Base-by-base conservation (phyloP, 1,284 basidiomycete species). In the Naganishia cerealis region DNA sequence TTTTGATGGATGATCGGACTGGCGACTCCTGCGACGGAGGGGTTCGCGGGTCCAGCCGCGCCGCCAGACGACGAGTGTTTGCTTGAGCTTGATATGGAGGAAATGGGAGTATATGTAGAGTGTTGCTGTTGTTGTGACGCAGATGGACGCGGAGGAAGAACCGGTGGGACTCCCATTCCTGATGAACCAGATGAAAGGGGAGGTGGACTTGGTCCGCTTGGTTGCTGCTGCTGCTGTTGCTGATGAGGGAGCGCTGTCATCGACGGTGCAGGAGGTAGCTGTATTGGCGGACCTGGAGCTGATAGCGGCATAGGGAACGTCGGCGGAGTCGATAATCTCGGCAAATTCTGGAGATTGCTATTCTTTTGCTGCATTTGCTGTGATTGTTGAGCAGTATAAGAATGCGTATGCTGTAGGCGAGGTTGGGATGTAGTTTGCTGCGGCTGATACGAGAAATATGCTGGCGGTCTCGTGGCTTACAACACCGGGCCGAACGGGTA, bases 271-370 rank as follows among this genome's bases (percentile, higher is more conserved):
- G 48, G 59, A n/a, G 57, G 57, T 12, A 36, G 57, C 16, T 59
- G 33, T 6, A 29, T 46, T n/a, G 43, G 57, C 7, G 57, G 40
- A 12, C 46, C 57, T 15, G 43, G 24, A 18, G 46, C 43, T 4
- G 59, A 36, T n/a, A 50, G 43, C 10, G 52, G 36, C n/a, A 46
- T n/a, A 26, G 59, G 46, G 10, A 62, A 40, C 18, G 48, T 40
- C 15, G 59, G 36, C 15, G 59, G 59, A 18, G 59, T 62, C 10
- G 59, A 24, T n/a, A 62, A 26, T 48, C 38, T 62, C 39, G 59
- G 59, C 33, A 62, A 38, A 40, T 53, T 62, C 8, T 53, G 48
- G 48, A 62, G 10, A 40, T 62, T 62, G 46, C 18, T 40, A 26
- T 26, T 53, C 18, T 39, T 62, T 13, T 50, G 59, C 16, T 8